phyloP scores from a whole-genome alignment of 352 stramenopile genomes.

The Plasmopara halstedii region DNA sequence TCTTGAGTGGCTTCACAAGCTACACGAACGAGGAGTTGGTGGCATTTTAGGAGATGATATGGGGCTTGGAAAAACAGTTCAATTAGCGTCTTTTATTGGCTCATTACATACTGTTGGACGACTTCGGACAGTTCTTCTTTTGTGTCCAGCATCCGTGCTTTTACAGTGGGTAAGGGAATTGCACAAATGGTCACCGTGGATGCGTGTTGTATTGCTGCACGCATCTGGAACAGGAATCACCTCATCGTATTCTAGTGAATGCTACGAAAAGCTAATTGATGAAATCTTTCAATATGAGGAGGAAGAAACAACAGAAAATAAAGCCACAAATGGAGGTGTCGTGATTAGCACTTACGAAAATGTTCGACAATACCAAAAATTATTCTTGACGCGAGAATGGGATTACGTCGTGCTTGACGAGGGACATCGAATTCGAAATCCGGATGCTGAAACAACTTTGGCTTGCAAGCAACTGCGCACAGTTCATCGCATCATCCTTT shows the following conservation, averaged over 20 bases:
- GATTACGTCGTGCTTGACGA: slow-evolving; percentile 98
- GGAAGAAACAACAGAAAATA: slow-evolving; percentile 6
- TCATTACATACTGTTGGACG: slow-evolving; percentile 51
- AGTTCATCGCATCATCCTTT: slow-evolving; percentile 89
- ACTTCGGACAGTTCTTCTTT: slow-evolving; percentile 77
- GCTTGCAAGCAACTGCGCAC: slow-evolving; percentile 90
- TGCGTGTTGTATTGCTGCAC: slow-evolving; percentile 88
- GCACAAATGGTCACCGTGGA: slow-evolving; percentile 86
- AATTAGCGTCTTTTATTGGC: slow-evolving; percentile 82
- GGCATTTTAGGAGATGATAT: slow-evolving; percentile 96
- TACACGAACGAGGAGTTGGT: slow-evolving; percentile 94
- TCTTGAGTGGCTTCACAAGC: slow-evolving; percentile 94
- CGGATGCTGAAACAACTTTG: slow-evolving; percentile 94
- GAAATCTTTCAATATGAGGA: slow-evolving; percentile 39
- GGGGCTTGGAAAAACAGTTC: slow-evolving; percentile 96
- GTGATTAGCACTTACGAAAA: slow-evolving; percentile 97
- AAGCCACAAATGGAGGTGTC: slow-evolving; percentile 58
- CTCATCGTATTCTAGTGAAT: slow-evolving; percentile 24
- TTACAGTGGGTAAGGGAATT: slow-evolving; percentile 95
- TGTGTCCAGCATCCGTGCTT: slow-evolving; percentile 94
- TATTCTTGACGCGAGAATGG: slow-evolving; percentile 90
- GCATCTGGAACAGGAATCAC: slow-evolving; percentile 57
- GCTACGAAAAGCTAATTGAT: slow-evolving; percentile 53
- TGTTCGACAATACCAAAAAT: slow-evolving; percentile 85
- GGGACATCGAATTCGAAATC: slow-evolving; percentile 98